phyloP scores from a whole-genome alignment of 352 stramenopile species.

The Globisporangium spinosum region DNA sequence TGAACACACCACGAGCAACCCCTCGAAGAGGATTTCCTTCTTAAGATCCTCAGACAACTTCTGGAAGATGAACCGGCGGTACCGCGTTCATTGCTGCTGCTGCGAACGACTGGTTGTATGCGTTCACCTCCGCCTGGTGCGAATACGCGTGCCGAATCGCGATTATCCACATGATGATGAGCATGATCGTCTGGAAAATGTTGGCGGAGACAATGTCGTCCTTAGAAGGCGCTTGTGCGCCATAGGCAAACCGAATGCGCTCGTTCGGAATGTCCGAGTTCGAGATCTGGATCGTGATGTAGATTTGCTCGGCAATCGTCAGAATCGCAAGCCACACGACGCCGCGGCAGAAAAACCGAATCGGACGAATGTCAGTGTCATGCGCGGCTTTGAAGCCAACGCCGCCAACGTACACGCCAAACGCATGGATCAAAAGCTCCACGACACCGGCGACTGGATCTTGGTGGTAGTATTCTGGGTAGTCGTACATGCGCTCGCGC shows the following conservation, averaged over 20 bases:
- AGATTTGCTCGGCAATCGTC: slow-evolving; percentile 76
- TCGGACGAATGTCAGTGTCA: slow-evolving; percentile 82
- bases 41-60: slow-evolving; percentile 40
- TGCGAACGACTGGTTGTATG: slow-evolving; percentile 82
- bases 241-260: slow-evolving; percentile 68
- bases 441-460: slow-evolving; percentile 61
- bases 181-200: slow-evolving; percentile 82
- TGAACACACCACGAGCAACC: background rate
- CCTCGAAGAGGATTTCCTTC: too few relatives aligned
- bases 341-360: slow-evolving; percentile 79
- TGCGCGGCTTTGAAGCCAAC: slow-evolving; percentile 86
- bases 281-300: slow-evolving; percentile 79
- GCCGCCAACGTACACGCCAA: slow-evolving; percentile 82
- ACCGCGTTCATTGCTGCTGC: slow-evolving; percentile 80
- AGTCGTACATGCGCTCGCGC: slow-evolving; percentile 66
- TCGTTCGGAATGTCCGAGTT: slow-evolving; percentile 72
- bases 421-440: slow-evolving; percentile 75
- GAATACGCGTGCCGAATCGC: slow-evolving; percentile 75
- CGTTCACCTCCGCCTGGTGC: slow-evolving; percentile 68
- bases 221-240: slow-evolving; percentile 66
- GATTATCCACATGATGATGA: slow-evolving; percentile 81
- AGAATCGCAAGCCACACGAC: slow-evolving; percentile 77
- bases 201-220: slow-evolving; percentile 85
- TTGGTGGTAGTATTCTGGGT: slow-evolving; percentile 78
- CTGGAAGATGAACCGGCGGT: slow-evolving; percentile 58